Evolutionary conservation across 2,329 filamentous ascomycete genomes (phyloP), one percentile per base, ranked within the genome.

Genomic region (Berkeleyomyces rouxiae): DNA sequence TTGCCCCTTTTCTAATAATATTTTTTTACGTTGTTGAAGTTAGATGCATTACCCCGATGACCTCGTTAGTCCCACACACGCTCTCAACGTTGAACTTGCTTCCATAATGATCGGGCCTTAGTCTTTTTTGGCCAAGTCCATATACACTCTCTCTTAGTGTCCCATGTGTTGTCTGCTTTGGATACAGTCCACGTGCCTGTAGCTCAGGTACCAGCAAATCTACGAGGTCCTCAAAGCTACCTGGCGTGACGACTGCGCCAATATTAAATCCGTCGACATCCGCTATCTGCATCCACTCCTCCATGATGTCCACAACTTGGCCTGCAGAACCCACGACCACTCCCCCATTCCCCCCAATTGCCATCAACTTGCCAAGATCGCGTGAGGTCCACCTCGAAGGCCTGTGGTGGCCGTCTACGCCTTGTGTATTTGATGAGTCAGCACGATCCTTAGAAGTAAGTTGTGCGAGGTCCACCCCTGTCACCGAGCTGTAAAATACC

Each of bases 401-500:
- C 4, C 47, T 33, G 70, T 65, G 63, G 79, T 69, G 83, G 23
- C 23, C 23, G 23, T 23, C 23, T 23, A 2, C 1, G 23, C 23
- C 23, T 23, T 23, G 23, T 23, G 23, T 23, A 23, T 23, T 23
- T 23, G 23, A 23, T 23, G 23, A 77, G n/a, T 84, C 80, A 62
- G 80, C 74, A 10, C 82, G 72, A 68, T 86, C 78, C 49, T 86
- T 82, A 36, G 86, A 82, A 0, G 73, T 78, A 66, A 85, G 86
- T 51, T 77, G 73, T 5, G 77, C 74, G 33, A 86, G 72, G 68
- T 87, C 81, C 57, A 85, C 83, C 0, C 83, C 83, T 0, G 83
- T 85, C 82, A 82, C 86, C 0, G 83, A 83, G 2, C 83, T 82
- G 66, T 86, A 86, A 2, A 86, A 70, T 0, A 83, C 82, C 58